These are phyloP conservation scores for Aspergillus eucalypticola DNA, from an alignment of 2,329 filamentous ascomycete species.

Conservation along the genomic window DNA sequence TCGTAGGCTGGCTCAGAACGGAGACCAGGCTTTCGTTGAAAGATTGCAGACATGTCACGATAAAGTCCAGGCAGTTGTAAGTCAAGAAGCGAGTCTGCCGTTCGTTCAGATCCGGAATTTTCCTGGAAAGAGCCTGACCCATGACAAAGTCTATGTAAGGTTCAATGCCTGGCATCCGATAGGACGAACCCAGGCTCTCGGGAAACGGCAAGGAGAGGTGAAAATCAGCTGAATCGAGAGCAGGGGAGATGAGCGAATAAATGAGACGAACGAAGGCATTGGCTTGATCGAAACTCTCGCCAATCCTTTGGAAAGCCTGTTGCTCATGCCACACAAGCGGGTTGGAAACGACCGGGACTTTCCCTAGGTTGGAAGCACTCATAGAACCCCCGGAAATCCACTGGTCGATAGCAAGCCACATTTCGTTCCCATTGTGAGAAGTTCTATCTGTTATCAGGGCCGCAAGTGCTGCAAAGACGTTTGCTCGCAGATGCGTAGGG, in stretches of 20 bases:
- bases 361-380: constrained; percentile 47
- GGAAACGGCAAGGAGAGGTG: constrained; percentile 83
- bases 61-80: constrained; percentile 81
- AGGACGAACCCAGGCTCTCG: constrained; percentile 75
- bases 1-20: constrained; percentile 74
- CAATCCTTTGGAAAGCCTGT: constrained; percentile 71
- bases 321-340: constrained; percentile 51
- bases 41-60: constrained; percentile 72
- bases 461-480: constrained; percentile 75
- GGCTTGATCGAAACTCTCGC: constrained; percentile 78
- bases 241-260: constrained; percentile 67
- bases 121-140: constrained; percentile 72
- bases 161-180: constrained; percentile 82
- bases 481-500: constrained; percentile 74
- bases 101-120: constrained; percentile 65
- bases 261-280: constrained; percentile 81
- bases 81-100: constrained; percentile 72
- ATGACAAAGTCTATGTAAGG: constrained; percentile 90
- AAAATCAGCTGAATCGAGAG: constrained; percentile 49
- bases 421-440: constrained; percentile 63
- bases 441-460: constrained; percentile 76
- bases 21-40: constrained; percentile 95
- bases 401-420: constrained; percentile 79
- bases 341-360: constrained; percentile 45
- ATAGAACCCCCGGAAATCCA: constrained; percentile 66